A percentile compares a stretch with the other conserved stretches of the same genome.
Evolutionary conservation across 345 rosid species (phyloP).

Genomic region (Ailanthus altissimus): DNA sequence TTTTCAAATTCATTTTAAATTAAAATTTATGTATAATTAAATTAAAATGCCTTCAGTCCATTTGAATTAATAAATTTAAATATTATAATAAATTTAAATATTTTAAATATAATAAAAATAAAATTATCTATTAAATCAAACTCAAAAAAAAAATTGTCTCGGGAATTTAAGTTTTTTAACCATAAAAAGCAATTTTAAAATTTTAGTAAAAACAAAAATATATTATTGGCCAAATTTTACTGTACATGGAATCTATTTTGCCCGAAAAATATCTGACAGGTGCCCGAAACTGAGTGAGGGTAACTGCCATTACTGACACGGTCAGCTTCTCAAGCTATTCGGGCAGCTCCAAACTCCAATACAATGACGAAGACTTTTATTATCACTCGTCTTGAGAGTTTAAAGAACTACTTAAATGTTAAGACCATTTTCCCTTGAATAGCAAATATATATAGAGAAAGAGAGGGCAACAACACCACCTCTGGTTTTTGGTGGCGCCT

Average conservation of each 20-base stretch:
- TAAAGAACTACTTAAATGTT: not conserved
- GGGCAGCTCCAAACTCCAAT: slow-evolving; percentile 56
- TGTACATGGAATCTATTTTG: not conserved
- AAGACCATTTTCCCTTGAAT: not conserved
- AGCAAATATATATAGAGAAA: not conserved
- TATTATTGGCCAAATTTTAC: not conserved
- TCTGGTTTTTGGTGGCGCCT: slow-evolving; percentile 48
- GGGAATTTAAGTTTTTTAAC: too few relatives aligned
- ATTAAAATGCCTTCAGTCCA: too few relatives aligned
- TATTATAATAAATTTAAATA: too few relatives aligned
- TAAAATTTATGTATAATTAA: too few relatives aligned
- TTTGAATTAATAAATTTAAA: too few relatives aligned
- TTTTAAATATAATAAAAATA: too few relatives aligned
- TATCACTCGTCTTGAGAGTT: slow-evolving; percentile 22
- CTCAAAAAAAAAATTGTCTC: too few relatives aligned
- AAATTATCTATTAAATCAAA: too few relatives aligned
- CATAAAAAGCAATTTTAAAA: too few relatives aligned
- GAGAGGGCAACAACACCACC: slow-evolving; percentile 17
- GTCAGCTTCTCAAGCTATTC: slow-evolving; percentile 5
- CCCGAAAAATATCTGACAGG: slow-evolving; percentile 12
- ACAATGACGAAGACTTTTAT: not conserved
- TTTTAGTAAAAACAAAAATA: not conserved
- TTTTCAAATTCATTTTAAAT: too few relatives aligned
- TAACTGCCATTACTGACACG: not conserved
- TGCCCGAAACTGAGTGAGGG: not conserved